Base-by-base conservation (phyloP, 75 land plant species). In the Cryptomeria japonica region DNA sequence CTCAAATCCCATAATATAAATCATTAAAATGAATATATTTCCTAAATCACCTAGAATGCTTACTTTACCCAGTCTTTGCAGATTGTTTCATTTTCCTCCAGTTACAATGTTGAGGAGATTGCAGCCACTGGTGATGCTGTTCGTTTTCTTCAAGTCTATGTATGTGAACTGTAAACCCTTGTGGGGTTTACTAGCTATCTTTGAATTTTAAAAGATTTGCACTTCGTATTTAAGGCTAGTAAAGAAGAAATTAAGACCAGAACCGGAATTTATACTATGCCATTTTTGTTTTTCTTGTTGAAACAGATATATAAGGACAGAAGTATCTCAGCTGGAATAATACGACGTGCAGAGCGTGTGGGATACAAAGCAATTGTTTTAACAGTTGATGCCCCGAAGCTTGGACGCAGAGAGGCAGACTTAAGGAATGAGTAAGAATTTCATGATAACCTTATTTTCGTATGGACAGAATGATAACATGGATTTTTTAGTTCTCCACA, bases 121-220 rank as follows among this genome's bases (percentile, higher is more conserved):
- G 98, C 99, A 87, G 89, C 91, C 37, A 92, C 91, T 87, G 89
- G 95, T 80, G 79, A 92, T 49, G 51, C 51, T 84, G 98, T 95
- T 82, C 95, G 94, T 5, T 96, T 96, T 91, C 94, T 91, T 88
- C 99, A 97, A 88, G 88, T 96, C 84, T 97, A 97, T 91, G 51
- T 49, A 49, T 10, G 51, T 49, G 11, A 49, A 49, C 12, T 49
- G 13, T 11, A 49, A 49, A 49, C 51, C 9, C 0, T 11, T 0
- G 1, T 49, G 51, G 51, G 12, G 51, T 49, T 49, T 49, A 49
- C 12, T 49, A 10, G 51, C 51, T 49, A 10, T 49, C n/a, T 11
- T 49, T 49, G 51, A 49, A 10, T 49, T 49, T 49, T 49, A 49
- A 49, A 49, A 49, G 51, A 49, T 49, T 49, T 49, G 51, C 11